Percentiles rank a stretch among this genome's conserved stretches.
Evolutionary conservation across 495 filamentous ascomycete species (phyloP).

Genomic region (Astrothelium subdiscretum): DNA sequence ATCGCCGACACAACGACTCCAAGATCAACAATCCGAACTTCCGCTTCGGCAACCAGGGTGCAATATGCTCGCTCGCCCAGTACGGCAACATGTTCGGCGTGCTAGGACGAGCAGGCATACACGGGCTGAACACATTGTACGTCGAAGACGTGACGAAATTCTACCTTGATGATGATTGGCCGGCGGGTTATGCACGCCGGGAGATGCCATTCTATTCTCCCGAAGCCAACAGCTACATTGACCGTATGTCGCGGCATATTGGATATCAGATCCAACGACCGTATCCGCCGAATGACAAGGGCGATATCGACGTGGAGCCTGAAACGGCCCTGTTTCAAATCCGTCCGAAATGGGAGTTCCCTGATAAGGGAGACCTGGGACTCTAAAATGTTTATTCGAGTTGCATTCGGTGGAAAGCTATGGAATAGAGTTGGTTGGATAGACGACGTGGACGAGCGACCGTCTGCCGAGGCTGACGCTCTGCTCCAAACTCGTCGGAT

Average conservation of each 20-base stretch:
- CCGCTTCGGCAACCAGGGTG: neutral
- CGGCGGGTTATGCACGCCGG: neutral
- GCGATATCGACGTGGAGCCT: neutral
- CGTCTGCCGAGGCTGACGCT: neutral
- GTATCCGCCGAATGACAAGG: neutral
- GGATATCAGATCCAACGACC: neutral
- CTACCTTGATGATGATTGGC: slow-evolving; percentile 1
- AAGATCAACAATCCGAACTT: neutral
- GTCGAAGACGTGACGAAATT: neutral
- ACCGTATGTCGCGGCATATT: slow-evolving; percentile 1
- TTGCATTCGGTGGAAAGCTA: neutral
- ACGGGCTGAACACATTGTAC: neutral
- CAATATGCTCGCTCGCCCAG: neutral
- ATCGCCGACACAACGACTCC: neutral
- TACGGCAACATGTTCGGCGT: neutral
- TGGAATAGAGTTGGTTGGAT: neutral
- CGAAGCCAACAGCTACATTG: neutral
- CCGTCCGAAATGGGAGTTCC: neutral
- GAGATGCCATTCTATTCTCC: slow-evolving; percentile 1
- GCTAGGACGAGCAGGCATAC: neutral
- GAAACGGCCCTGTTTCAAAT: neutral
- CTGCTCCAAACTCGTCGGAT: neutral
- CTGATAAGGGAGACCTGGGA: neutral
- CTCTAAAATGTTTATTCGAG: neutral
- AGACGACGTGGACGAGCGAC: neutral